phyloP scores from a whole-genome alignment of 2,329 filamentous ascomycete genomes.

The Fusarium kyushuense region DNA sequence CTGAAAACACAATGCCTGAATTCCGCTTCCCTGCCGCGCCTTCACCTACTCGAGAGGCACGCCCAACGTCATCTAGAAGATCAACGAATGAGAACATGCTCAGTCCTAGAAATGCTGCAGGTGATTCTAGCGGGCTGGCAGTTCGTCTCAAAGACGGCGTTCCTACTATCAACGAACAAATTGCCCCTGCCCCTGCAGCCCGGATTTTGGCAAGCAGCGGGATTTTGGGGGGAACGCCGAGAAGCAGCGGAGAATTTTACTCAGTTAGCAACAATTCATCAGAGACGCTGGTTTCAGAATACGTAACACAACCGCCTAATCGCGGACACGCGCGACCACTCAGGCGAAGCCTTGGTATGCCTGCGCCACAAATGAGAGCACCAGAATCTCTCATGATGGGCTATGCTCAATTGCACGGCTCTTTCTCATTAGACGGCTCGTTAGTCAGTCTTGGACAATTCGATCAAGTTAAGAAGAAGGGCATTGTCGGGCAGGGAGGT shows the following conservation, averaged over 20 bases:
- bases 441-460: conserved; percentile 90
- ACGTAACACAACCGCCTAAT: conserved; percentile 67
- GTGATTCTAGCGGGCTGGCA: conserved; percentile 54
- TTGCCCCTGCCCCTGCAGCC: conserved; percentile 71
- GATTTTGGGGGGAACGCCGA: conserved; percentile 78
- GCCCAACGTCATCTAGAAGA: conserved; percentile 46
- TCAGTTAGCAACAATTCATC: conserved; percentile 94
- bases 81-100: conserved; percentile 55
- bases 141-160: conserved; percentile 59
- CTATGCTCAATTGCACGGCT: conserved; percentile 92
- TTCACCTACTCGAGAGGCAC: conserved; percentile 55
- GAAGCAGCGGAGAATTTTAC: conserved; percentile 95
- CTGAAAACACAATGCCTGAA: conserved; percentile 62
- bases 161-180: conserved; percentile 67
- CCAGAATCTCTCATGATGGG: conserved; percentile 97
- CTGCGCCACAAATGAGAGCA: conserved; percentile 59
- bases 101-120: conserved; percentile 54
- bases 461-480: conserved; percentile 95
- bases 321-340: conserved; percentile 56
- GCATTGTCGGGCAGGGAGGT: conserved; percentile 86
- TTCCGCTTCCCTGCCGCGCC: conserved; percentile 68
- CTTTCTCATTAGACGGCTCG: conserved; percentile 91
- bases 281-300: conserved; percentile 93
- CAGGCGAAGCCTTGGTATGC: conserved; percentile 60
- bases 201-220: conserved; percentile 83